Conservation (phyloP, 2,329 filamentous ascomycete species). For the Phyllosticta citrichinensis region DNA sequence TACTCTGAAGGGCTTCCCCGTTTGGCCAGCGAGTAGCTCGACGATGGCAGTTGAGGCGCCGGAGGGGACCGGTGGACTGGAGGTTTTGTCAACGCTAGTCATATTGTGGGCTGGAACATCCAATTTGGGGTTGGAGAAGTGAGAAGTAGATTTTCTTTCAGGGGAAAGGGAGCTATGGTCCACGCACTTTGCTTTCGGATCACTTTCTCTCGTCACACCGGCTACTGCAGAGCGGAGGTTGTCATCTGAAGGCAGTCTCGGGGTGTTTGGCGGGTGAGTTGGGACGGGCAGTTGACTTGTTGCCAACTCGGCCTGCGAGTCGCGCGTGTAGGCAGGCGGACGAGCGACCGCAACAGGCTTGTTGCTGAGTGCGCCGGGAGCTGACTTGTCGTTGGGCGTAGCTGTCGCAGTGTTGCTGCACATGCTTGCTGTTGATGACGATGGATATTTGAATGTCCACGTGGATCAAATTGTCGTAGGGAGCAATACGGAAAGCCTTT, state of each 20-base stretch:
- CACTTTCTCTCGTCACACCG: background rate
- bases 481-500: background rate
- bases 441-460: background rate
- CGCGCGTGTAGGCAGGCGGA: conserved; percentile 3
- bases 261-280: conserved; percentile 4
- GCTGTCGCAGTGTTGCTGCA: background rate
- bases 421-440: background rate
- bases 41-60: conserved; percentile 3
- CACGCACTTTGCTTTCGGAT: conserved; percentile 1
- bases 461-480: background rate
- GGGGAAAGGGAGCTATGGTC: background rate
- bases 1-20: conserved; percentile 18
- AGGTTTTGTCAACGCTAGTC: background rate
- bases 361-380: background rate
- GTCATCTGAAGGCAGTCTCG: background rate
- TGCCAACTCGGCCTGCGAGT: conserved; percentile 6
- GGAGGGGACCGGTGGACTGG: background rate
- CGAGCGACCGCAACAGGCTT: background rate
- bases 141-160: background rate
- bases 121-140: background rate
- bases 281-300: background rate
- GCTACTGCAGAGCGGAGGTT: conserved; percentile 6
- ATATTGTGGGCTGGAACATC: background rate
- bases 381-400: background rate
- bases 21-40: conserved; percentile 17